These are phyloP conservation scores for Stemphylium lycopersici DNA, from an alignment of 2,329 filamentous ascomycete species.

Conservation along the genomic window DNA sequence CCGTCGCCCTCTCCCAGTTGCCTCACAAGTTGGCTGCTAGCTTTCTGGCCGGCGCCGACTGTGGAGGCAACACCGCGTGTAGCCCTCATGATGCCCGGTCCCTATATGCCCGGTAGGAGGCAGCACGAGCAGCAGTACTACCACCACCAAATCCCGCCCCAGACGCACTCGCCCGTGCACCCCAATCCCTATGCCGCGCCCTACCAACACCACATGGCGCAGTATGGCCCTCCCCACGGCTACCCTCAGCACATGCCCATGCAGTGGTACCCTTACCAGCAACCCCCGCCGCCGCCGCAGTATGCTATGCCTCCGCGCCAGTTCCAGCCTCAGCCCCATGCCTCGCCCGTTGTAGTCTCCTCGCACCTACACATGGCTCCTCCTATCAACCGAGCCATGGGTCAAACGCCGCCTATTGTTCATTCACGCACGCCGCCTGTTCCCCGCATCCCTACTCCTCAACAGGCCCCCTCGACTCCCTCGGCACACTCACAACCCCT, in stretches of 20 bases:
- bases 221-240: conserved; percentile 50
- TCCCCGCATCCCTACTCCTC: conserved; percentile 39
- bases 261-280: conserved; percentile 50
- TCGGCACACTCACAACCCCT: conserved; percentile 45
- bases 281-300: conserved; percentile 40
- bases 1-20: conserved; percentile 29
- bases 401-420: conserved; percentile 46
- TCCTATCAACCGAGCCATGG: conserved; percentile 48
- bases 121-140: conserved; percentile 49
- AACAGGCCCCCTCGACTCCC: conserved; percentile 42
- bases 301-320: conserved; percentile 49
- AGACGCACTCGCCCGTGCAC: conserved; percentile 27
- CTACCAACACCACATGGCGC: conserved; percentile 43
- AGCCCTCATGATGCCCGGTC: conserved; percentile 78
- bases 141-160: conserved; percentile 32
- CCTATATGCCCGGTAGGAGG: conserved; percentile 53
- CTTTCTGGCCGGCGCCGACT: conserved; percentile 47
- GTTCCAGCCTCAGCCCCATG: conserved; percentile 47
- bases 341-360: conserved; percentile 55
- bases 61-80: conserved; percentile 52
- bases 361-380: conserved; percentile 53
- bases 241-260: conserved; percentile 49
- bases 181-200: conserved; percentile 40
- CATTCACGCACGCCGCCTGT: conserved; percentile 45
- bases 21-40: conserved; percentile 49